Percentiles rank a stretch among this genome's conserved stretches.
These are phyloP conservation scores for Stachybotrys chartarum DNA, from an alignment of 2,329 filamentous ascomycete species.

Conservation along the genomic window DNA sequence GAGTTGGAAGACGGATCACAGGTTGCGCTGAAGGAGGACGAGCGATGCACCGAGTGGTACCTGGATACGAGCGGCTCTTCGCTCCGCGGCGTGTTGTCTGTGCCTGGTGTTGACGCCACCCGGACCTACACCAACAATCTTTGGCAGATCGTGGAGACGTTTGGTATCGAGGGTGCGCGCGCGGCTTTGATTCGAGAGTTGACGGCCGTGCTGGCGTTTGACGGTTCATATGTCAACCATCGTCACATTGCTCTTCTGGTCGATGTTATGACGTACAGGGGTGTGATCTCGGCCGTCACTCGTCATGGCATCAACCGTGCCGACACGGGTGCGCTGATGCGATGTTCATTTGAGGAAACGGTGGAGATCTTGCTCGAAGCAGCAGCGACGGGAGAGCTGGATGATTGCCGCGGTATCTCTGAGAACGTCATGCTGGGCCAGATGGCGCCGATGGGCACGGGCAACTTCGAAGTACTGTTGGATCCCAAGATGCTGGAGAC, in stretches of 20 bases:
- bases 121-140: conserved; percentile 94
- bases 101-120: conserved; percentile 79
- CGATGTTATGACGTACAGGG: conserved; percentile 96
- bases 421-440: conserved; percentile 99
- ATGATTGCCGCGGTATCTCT: conserved; percentile 96
- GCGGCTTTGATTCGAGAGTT: conserved; percentile 81
- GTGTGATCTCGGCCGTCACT: conserved; percentile 90
- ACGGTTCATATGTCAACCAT: conserved; percentile 99
- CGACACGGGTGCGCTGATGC: conserved; percentile 96
- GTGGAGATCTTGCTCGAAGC: conserved; percentile 97
- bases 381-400: conserved; percentile 86
- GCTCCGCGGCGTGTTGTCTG: conserved; percentile 73
- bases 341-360: conserved; percentile 98
- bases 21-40: conserved; percentile 64
- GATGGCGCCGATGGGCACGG: conserved; percentile 93
- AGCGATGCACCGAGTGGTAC: conserved; percentile 83
- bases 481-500: conserved; percentile 95
- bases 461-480: conserved; percentile 87
- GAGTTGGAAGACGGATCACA: conserved; percentile 64
- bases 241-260: conserved; percentile 91
- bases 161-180: conserved; percentile 92
- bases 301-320: conserved; percentile 98
- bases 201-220: conserved; percentile 89
- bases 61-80: conserved; percentile 91
- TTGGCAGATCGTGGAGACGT: conserved; percentile 87